A percentile compares a stretch with the other conserved stretches of the same genome.
Conservation (phyloP, 2,329 filamentous ascomycete species). For the Alternaria panax region DNA sequence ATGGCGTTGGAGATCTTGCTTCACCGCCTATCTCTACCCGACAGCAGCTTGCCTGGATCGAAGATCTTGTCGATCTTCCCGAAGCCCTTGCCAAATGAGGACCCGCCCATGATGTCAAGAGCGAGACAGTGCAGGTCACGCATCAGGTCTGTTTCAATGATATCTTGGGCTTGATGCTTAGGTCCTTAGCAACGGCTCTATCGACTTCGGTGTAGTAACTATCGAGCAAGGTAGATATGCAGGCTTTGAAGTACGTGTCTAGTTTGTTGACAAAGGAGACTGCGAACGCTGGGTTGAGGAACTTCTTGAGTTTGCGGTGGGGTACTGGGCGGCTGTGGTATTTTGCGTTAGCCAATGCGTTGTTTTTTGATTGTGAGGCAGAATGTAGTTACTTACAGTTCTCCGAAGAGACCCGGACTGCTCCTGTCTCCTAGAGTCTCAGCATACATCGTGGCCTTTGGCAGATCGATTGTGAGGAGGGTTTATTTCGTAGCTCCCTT, state of each 20-base stretch:
- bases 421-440: slow-evolving; percentile 5
- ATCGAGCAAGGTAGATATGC: neutral
- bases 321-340: neutral
- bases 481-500: slow-evolving; percentile 7
- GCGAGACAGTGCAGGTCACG: slow-evolving; percentile 4
- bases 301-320: neutral
- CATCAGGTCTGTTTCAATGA: slow-evolving; percentile 4
- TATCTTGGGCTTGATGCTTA: neutral
- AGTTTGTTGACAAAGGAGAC: neutral
- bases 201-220: slow-evolving; percentile 4
- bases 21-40: neutral
- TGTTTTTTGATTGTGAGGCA: neutral
- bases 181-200: neutral
- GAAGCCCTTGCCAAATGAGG: slow-evolving; percentile 4
- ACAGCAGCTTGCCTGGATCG: neutral
- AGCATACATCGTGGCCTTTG: slow-evolving; percentile 6
- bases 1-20: slow-evolving; percentile 1
- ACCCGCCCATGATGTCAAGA: slow-evolving; percentile 6
- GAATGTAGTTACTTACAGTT: neutral
- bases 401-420: slow-evolving; percentile 2
- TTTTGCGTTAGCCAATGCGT: neutral
- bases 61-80: slow-evolving; percentile 9
- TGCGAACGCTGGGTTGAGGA: slow-evolving; percentile 4
- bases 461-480: slow-evolving; percentile 1
- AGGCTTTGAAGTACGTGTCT: slow-evolving; percentile 9